phyloP scores from a whole-genome alignment of 78 protist species.

The Blattamonas nauphoetae region DNA sequence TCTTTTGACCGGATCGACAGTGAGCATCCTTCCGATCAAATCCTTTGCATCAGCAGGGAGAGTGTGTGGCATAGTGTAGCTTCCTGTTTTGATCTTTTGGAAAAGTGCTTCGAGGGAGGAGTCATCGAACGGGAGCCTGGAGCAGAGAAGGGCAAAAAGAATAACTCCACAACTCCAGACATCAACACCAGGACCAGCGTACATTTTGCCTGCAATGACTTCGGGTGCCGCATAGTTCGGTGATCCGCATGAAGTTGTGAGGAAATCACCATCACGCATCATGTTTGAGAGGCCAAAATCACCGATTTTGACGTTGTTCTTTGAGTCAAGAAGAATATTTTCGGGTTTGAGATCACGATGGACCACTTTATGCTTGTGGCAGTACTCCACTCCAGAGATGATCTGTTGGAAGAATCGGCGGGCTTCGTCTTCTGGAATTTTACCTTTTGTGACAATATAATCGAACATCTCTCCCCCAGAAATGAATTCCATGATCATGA shows the following conservation, averaged over 20 bases:
- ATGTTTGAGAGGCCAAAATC: constrained; percentile 95
- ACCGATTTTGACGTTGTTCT: constrained; percentile 70
- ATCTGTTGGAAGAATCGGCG: constrained; percentile 92
- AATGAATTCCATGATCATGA: constrained; percentile 75
- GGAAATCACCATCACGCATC: constrained; percentile 90
- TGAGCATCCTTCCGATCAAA: constrained; percentile 78
- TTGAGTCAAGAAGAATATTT: constrained; percentile 60
- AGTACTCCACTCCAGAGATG: constrained; percentile 67
- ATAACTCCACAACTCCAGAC: constrained; percentile 73
- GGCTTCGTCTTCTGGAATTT: constrained; percentile 71
- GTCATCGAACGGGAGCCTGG: constrained; percentile 94
- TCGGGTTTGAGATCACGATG: constrained; percentile 98
- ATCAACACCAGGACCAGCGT: constrained; percentile 90
- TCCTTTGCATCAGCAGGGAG: constrained; percentile 62
- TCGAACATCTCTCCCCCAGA: constrained; percentile 94
- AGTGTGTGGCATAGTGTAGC: constrained; percentile 62
- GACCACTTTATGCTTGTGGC: constrained; percentile 56
- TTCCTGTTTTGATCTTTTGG: constrained; percentile 76
- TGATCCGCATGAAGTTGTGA: constrained; percentile 90
- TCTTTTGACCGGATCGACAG: constrained; percentile 85
- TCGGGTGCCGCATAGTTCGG: constrained; percentile 99
- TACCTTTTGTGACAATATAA: constrained; percentile 87
- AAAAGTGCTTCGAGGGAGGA: constrained; percentile 84
- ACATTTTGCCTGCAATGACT: constrained; percentile 77
- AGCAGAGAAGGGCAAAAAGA: constrained; percentile 87